phyloP scores from a whole-genome alignment of 805 yeast species.

The Kodamaea kakaduensis region DNA sequence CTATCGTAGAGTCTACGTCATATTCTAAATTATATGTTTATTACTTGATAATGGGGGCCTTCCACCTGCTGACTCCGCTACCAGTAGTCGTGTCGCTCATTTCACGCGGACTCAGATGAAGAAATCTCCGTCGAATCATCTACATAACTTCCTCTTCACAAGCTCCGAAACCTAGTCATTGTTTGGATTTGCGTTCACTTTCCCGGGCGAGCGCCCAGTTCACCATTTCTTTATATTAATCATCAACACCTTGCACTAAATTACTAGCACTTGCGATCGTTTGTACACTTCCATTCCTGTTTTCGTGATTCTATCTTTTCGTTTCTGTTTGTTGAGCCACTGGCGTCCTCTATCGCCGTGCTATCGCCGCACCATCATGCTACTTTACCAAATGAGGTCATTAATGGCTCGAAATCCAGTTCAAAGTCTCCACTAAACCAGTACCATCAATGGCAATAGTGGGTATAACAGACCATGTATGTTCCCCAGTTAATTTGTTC shows the following conservation, averaged over 20 bases:
- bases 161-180: too few species aligned
- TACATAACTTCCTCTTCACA: too few species aligned
- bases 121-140: too few species aligned
- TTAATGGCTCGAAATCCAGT: constrained; percentile 78
- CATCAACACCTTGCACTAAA: too few species aligned
- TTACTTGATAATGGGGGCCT: constrained; percentile 1
- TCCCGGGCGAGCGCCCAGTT: too few species aligned
- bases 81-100: constrained; percentile 3
- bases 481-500: constrained; percentile 52
- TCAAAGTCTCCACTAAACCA: constrained; percentile 81
- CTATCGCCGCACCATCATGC: background rate
- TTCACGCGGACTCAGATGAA: constrained; percentile 1
- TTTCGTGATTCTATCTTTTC: constrained; percentile 23
- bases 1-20: too few species aligned
- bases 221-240: too few species aligned
- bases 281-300: too few species aligned
- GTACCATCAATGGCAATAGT: constrained; percentile 87
- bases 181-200: too few species aligned
- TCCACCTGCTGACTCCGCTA: constrained; percentile 4
- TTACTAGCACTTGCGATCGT: too few species aligned
- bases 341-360: background rate
- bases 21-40: constrained; percentile 1
- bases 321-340: constrained; percentile 2
- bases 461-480: constrained; percentile 89
- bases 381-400: too few species aligned